Percentiles rank a stretch among this genome's conserved stretches.
phyloP scores from a whole-genome alignment of 2,329 filamentous ascomycete species.

The Ascochyta fabae region DNA sequence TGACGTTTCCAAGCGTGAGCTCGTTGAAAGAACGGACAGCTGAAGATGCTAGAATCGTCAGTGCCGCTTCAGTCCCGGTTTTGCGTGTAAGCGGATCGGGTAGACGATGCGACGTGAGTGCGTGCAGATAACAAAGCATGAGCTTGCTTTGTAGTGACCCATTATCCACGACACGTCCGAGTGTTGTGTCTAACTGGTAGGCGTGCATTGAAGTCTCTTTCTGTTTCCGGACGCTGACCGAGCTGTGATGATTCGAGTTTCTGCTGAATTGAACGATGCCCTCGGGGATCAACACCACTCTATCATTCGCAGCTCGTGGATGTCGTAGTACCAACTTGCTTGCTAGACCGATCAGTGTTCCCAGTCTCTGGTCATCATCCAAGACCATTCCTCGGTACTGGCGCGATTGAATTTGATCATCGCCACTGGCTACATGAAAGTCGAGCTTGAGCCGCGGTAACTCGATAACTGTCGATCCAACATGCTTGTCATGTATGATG shows the following conservation, averaged over 20 bases:
- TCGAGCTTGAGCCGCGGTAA: constrained; percentile 21
- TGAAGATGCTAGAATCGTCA: constrained; percentile 58
- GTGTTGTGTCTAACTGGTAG: constrained; percentile 58
- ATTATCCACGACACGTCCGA: constrained; percentile 60
- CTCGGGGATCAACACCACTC: constrained; percentile 49
- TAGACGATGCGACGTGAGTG: constrained; percentile 60
- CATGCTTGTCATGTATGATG: constrained; percentile 9
- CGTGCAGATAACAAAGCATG: constrained; percentile 60
- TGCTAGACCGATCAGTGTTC: constrained; percentile 32
- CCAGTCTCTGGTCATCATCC: constrained; percentile 32
- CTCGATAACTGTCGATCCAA: constrained; percentile 20
- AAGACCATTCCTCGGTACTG: constrained; percentile 37
- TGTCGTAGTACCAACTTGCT: constrained; percentile 32
- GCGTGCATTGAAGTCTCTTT: constrained; percentile 43
- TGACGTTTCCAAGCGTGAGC: constrained; percentile 35
- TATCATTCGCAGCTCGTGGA: constrained; percentile 22
- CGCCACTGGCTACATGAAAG: constrained; percentile 14
- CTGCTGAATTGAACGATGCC: constrained; percentile 15
- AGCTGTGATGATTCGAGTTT: constrained; percentile 8
- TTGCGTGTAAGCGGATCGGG: constrained; percentile 56
- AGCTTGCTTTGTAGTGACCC: constrained; percentile 61
- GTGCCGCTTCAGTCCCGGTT: constrained; percentile 63
- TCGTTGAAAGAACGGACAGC: constrained; percentile 56
- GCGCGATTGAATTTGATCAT: constrained; percentile 24
- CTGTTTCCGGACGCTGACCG: constrained; percentile 23